Evolutionary conservation across 306 rosid genomes (phyloP).

Genomic region (Quillaja saponaria): DNA sequence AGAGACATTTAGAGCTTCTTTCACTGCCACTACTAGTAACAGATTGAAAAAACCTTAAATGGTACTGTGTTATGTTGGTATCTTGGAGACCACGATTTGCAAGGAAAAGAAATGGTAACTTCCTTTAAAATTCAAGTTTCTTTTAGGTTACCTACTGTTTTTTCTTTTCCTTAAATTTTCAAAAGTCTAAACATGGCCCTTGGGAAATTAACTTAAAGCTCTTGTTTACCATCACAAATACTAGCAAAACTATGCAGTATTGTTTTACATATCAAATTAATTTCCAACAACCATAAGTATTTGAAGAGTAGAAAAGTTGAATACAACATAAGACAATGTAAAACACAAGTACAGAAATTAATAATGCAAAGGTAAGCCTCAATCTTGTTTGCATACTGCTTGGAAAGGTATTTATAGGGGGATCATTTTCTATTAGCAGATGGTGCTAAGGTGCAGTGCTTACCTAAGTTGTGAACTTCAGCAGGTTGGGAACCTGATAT

Average conservation of each 20-base stretch:
- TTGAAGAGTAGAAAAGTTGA: slow-evolving; percentile 12
- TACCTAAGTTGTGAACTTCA: slow-evolving; percentile 88
- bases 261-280: slow-evolving; percentile 9
- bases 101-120: too few relatives aligned
- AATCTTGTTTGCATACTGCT: slow-evolving; percentile 6
- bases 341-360: background rate
- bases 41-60: slow-evolving; percentile 17
- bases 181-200: background rate
- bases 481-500: slow-evolving; percentile 81
- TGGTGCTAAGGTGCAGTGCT: slow-evolving; percentile 20
- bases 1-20: slow-evolving; percentile 28
- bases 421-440: slow-evolving; percentile 5
- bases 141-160: too few relatives aligned
- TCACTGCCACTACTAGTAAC: background rate
- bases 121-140: too few relatives aligned
- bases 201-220: background rate
- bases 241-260: background rate
- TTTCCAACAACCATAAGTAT: background rate
- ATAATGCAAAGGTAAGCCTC: background rate
- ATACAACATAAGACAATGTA: background rate
- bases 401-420: slow-evolving; percentile 1
- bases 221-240: background rate
- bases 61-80: too few relatives aligned
- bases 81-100: too few relatives aligned
- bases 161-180: too few relatives aligned